Evolutionary conservation across 495 filamentous ascomycete genomes (phyloP), one percentile per base, ranked within the genome.

Genomic region (Arthonia radiata): DNA sequence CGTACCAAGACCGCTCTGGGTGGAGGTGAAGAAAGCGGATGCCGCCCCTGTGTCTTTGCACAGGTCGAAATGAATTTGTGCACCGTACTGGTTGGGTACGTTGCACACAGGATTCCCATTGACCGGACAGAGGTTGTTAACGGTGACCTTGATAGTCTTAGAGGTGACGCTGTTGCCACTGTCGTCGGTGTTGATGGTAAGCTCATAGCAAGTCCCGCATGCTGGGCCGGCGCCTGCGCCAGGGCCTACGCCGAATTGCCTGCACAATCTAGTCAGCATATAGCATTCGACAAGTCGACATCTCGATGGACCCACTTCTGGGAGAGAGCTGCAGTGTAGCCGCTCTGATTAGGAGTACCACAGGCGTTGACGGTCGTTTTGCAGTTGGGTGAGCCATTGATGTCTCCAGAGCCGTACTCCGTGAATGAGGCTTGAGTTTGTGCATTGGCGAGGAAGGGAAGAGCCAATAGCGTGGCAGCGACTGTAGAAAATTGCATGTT

Each of bases 61-160:
- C 15, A 51, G 40, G 27, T 52, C 43, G 35, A 52, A 49, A 34
- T 52, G 39, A 4, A 50, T 31, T 13, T 47, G 36, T 10, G 41
- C 46, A 27, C 48, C 49, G 24, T 48, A 39, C 25, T 38, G 39
- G 23, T 51, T 52, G 8, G 35, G 37, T 4, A 27, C 37, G 1
- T 18, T 28, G 27, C 48, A 52, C 4, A 46, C 32, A 4, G 38
- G 30, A 31, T 52, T 52, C 11, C 46, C 42, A 5, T 16, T 11
- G 11, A 34, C 38, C 4, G 47, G 47, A 33, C 47, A 50, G 5
- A 49, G 36, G 27, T 50, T 50, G 25, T 43, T 52, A 13, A 48
- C 40, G 29, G 35, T 29, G 4, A 49, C 44, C 2, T 43, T 37
- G 24, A 46, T 40, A 29, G 26, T 37, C 25, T 39, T 41, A 17